Conservation (phyloP, 495 filamentous ascomycete genomes). For the Penicillium goetzii region DNA sequence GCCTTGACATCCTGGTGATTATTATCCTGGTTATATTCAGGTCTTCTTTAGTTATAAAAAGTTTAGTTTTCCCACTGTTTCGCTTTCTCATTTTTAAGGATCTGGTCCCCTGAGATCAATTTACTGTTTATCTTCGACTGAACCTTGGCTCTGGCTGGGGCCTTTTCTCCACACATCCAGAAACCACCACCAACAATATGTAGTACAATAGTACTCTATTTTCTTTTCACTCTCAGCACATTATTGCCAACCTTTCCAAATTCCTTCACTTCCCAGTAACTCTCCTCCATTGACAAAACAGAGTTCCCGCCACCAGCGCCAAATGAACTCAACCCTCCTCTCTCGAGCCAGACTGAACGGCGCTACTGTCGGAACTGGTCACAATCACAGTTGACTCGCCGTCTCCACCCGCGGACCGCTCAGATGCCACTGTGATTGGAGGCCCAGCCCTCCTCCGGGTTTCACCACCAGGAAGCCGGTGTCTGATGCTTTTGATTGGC, state of each 20-base stretch:
- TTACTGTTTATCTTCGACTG: neutral
- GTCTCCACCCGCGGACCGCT: slow-evolving; percentile 1
- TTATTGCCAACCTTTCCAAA: too few relatives aligned
- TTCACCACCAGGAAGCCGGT: slow-evolving; percentile 3
- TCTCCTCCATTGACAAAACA: slow-evolving; percentile 1
- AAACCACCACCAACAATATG: neutral
- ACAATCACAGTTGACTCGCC: slow-evolving; percentile 30
- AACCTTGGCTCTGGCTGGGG: slow-evolving; percentile 9
- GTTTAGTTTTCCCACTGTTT: neutral
- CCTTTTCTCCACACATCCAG: slow-evolving; percentile 4
- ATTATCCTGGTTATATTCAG: too few relatives aligned
- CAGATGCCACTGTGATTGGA: slow-evolving; percentile 3
- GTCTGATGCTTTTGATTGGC: slow-evolving; percentile 5
- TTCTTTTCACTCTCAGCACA: too few relatives aligned
- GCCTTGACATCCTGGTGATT: neutral
- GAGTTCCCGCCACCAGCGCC: slow-evolving; percentile 26
- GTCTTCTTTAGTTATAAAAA: too few relatives aligned
- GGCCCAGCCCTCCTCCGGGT: neutral
- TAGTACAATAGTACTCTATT: too few relatives aligned
- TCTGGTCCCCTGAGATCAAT: neutral
- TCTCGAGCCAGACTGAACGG: slow-evolving; percentile 1
- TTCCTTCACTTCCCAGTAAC: neutral
- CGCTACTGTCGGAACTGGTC: slow-evolving; percentile 28
- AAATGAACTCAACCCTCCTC: slow-evolving; percentile 14
- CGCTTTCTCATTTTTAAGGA: neutral